Conservation (phyloP, 2,329 filamentous ascomycete genomes). For the Alternaria incomplexa region DNA sequence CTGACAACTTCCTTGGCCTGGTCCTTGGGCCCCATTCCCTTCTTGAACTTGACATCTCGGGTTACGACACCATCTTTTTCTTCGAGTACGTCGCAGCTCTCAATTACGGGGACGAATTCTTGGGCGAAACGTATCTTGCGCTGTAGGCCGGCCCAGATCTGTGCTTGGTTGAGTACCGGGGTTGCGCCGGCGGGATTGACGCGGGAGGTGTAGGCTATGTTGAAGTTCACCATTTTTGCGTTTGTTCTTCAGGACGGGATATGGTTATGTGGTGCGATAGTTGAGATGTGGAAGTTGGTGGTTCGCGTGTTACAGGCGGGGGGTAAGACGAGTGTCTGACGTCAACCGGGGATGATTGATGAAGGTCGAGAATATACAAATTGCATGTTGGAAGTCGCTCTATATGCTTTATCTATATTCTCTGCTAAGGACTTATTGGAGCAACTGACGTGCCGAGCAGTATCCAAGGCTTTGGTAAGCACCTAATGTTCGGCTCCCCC, state of each 20-base stretch:
- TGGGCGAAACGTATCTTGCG: conserved; percentile 55
- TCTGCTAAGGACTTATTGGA: not conserved
- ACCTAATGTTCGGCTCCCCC: conserved; percentile 12
- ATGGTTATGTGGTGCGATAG: not conserved
- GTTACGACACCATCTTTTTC: conserved; percentile 46
- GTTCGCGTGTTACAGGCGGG: not conserved
- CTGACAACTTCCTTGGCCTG: conserved; percentile 49
- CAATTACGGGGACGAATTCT: conserved; percentile 55
- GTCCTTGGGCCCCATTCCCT: conserved; percentile 34
- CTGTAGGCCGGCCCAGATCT: conserved; percentile 55
- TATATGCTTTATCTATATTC: not conserved
- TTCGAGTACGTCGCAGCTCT: conserved; percentile 48
- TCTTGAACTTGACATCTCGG: conserved; percentile 50
- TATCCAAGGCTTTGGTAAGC: not conserved
- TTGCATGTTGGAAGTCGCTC: not conserved
- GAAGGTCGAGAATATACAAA: not conserved
- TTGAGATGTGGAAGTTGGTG: not conserved
- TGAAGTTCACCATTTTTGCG: conserved; percentile 47
- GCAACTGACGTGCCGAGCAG: not conserved
- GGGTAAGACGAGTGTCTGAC: not conserved
- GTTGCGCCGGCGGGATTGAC: conserved; percentile 52
- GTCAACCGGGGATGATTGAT: not conserved
- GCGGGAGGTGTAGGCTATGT: conserved; percentile 52
- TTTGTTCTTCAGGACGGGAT: not conserved
- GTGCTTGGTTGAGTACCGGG: conserved; percentile 46